phyloP scores from a whole-genome alignment of 495 filamentous ascomycete genomes.

The Aspergillus sclerotiicarbonarius region DNA sequence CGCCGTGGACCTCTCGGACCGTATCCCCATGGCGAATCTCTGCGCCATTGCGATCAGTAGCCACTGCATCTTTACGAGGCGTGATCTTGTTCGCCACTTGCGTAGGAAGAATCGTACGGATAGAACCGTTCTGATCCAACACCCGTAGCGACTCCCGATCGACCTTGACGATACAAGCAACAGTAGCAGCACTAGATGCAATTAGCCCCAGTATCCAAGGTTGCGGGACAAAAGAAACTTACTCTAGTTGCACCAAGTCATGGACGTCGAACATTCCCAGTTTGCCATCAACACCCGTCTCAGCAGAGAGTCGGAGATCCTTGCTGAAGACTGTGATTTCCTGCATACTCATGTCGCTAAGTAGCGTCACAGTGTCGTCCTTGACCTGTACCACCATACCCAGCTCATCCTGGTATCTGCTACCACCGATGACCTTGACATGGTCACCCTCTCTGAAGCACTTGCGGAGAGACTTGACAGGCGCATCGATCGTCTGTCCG shows the following conservation, averaged over 20 bases:
- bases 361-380: conserved; percentile 84
- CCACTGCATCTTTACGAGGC: conserved; percentile 75
- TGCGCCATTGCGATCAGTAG: conserved; percentile 88
- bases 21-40: conserved; percentile 90
- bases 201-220: conserved; percentile 30
- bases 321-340: conserved; percentile 99
- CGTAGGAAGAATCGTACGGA: conserved; percentile 78
- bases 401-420: conserved; percentile 87
- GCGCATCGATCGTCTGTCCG: conserved; percentile 87
- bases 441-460: conserved; percentile 92
- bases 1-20: conserved; percentile 84
- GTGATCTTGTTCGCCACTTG: conserved; percentile 86
- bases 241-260: conserved; percentile 93
- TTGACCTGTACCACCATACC: conserved; percentile 94
- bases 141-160: conserved; percentile 89
- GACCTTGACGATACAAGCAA: conserved; percentile 90
- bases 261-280: conserved; percentile 85
- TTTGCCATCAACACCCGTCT: conserved; percentile 76
- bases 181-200: conserved; percentile 65
- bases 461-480: conserved; percentile 89
- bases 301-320: conserved; percentile 87
- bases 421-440: conserved; percentile 96
- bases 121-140: conserved; percentile 84
- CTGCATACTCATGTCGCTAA: conserved; percentile 85
- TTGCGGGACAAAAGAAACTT: conserved; percentile 28